These are phyloP conservation scores for Agaricus sinodeliciosus DNA, from an alignment of 768 basidiomycete genomes.

Conservation along the genomic window DNA sequence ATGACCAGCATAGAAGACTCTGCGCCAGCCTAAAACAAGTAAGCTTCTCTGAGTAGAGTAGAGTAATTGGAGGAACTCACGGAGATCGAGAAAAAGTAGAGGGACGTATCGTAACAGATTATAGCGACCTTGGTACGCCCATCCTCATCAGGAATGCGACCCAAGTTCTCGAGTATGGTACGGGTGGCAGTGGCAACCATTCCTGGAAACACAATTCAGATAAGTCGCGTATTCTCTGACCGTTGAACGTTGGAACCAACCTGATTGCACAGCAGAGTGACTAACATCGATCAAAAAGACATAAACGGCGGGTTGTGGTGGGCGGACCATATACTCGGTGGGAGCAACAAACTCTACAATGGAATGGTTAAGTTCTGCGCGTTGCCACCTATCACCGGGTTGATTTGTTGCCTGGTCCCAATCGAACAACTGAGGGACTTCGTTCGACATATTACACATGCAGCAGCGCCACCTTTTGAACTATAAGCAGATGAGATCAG, in stretches of 20 bases:
- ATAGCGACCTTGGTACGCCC: constrained; percentile 88
- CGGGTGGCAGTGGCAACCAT: constrained; percentile 99
- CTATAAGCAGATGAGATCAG: background rate
- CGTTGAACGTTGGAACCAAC: constrained; percentile 28
- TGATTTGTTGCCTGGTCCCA: constrained; percentile 94
- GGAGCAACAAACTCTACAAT: constrained; percentile 98
- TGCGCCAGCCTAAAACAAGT: constrained; percentile 45
- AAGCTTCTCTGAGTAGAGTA: background rate
- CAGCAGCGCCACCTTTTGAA: constrained; percentile 87
- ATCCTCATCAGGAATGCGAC: constrained; percentile 93
- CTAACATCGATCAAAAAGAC: constrained; percentile 97
- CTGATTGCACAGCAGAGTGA: constrained; percentile 84
- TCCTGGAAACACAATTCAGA: constrained; percentile 34
- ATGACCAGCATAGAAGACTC: constrained; percentile 97
- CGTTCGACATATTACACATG: constrained; percentile 98
- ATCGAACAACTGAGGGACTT: constrained; percentile 96
- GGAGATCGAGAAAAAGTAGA: constrained; percentile 96
- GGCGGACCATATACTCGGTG: constrained; percentile 98
- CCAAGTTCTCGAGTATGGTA: constrained; percentile 91
- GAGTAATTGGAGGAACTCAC: constrained; percentile 35
- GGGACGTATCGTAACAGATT: constrained; percentile 83
- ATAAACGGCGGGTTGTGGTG: constrained; percentile 96
- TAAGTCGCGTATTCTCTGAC: background rate
- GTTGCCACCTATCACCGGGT: constrained; percentile 91
- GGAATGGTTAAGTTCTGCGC: constrained; percentile 88